Evolutionary conservation across 257 asterid species (phyloP).

Genomic region (Salvia splendens): DNA sequence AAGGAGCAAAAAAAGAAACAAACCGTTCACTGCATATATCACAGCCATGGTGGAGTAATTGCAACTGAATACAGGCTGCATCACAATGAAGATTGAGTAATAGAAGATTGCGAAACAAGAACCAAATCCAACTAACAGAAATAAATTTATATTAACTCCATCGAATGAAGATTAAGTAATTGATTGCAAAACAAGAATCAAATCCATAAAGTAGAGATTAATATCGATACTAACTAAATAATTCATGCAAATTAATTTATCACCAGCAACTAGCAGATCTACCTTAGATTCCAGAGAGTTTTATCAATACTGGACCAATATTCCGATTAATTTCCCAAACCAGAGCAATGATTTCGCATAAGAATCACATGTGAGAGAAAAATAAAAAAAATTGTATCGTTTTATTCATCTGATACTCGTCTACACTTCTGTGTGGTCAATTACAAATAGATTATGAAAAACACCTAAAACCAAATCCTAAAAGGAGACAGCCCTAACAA

Average conservation of each 20-base stretch:
- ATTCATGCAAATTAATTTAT: not conserved
- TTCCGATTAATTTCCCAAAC: slow-evolving; percentile 2
- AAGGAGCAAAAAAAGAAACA: not conserved
- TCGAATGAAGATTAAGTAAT: too few relatives aligned
- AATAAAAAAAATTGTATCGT: not conserved
- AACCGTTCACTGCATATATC: too few relatives aligned
- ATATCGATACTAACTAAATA: not conserved
- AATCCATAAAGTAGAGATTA: not conserved
- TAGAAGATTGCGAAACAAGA: not conserved
- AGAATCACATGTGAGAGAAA: not conserved
- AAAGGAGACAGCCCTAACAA: slow-evolving; percentile 22
- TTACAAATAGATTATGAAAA: slow-evolving; percentile 26
- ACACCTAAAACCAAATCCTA: slow-evolving; percentile 7
- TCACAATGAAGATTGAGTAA: too few relatives aligned
- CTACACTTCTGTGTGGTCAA: slow-evolving; percentile 34
- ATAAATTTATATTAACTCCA: not conserved
- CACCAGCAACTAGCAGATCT: not conserved
- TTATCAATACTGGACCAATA: too few relatives aligned
- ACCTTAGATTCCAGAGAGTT: not conserved
- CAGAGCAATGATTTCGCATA: not conserved
- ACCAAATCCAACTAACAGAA: slow-evolving; percentile 5
- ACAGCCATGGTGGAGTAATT: too few relatives aligned
- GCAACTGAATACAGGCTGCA: too few relatives aligned
- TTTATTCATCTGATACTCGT: slow-evolving; percentile 34
- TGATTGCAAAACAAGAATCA: not conserved